These are phyloP conservation scores for Exophiala xenobiotica DNA, from an alignment of 2,329 filamentous ascomycete species.

Conservation along the genomic window DNA sequence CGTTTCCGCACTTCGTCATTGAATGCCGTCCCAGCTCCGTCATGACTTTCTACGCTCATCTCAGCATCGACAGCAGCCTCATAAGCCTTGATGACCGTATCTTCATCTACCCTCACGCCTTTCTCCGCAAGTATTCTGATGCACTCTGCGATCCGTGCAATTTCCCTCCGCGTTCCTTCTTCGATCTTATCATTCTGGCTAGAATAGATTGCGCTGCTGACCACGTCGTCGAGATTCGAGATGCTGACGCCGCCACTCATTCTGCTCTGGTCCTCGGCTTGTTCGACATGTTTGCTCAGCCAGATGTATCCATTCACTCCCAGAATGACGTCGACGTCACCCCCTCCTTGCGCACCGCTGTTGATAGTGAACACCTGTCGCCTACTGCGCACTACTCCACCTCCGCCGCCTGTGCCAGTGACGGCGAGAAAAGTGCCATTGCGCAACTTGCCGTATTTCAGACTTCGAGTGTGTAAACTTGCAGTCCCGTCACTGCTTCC, in stretches of 20 bases:
- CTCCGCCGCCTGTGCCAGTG: conserved; percentile 70
- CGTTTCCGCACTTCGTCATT: conserved; percentile 23
- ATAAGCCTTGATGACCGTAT: conserved; percentile 80
- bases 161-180: conserved; percentile 77
- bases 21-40: conserved; percentile 16
- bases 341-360: conserved; percentile 45
- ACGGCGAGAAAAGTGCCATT: conserved; percentile 90
- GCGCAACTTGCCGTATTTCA: conserved; percentile 92
- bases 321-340: conserved; percentile 74
- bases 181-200: conserved; percentile 89
- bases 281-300: conserved; percentile 80
- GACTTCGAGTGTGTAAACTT: conserved; percentile 79
- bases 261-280: conserved; percentile 41
- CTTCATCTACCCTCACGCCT: conserved; percentile 83
- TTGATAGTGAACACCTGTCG: conserved; percentile 82
- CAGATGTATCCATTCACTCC: conserved; percentile 98
- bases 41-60: conserved; percentile 40
- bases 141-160: conserved; percentile 77
- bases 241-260: conserved; percentile 54
- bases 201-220: conserved; percentile 83
- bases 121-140: conserved; percentile 80
- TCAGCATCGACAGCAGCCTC: conserved; percentile 73
- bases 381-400: conserved; percentile 77
- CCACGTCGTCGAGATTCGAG: conserved; percentile 82
- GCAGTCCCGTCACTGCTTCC: conserved; percentile 77